Percentiles rank a stretch among this genome's conserved stretches.
Evolutionary conservation across 345 rosid genomes (phyloP).

Genomic region (Citrus maxima): DNA sequence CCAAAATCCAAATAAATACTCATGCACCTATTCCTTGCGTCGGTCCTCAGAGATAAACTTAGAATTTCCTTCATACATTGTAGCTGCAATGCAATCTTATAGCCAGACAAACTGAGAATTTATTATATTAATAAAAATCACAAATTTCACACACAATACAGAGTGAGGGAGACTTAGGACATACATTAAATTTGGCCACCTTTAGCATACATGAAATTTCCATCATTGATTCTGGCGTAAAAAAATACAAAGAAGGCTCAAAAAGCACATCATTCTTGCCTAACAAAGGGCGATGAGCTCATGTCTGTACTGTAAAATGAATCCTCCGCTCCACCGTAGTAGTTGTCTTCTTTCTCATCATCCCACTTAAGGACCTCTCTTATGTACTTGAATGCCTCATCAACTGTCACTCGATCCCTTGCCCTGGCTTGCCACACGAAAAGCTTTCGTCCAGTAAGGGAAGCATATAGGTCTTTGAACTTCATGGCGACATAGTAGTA

Average conservation of each 20-base stretch:
- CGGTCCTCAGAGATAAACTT: too few species aligned
- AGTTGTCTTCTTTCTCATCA: conserved; percentile 84
- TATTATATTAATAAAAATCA: background rate
- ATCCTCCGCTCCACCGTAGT: conserved; percentile 72
- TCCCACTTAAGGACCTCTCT: conserved; percentile 98
- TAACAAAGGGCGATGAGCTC: conserved; percentile 76
- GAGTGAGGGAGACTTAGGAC: background rate
- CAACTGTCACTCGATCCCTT: conserved; percentile 66
- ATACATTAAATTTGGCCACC: background rate
- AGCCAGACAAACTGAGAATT: background rate
- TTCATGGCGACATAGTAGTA: conserved; percentile 90
- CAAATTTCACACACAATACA: background rate
- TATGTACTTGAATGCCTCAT: conserved; percentile 84
- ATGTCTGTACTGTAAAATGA: conserved; percentile 89
- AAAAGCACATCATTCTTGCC: conserved; percentile 37
- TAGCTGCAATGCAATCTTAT: too few species aligned
- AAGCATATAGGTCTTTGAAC: conserved; percentile 86
- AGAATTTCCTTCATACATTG: too few species aligned
- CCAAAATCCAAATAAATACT: too few species aligned
- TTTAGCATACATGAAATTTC: background rate
- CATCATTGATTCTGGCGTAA: background rate
- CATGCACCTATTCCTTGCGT: too few species aligned
- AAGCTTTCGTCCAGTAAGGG: conserved; percentile 70
- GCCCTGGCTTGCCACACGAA: conserved; percentile 93
- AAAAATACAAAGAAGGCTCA: background rate